phyloP scores from a whole-genome alignment of 768 basidiomycete genomes.

The Phanerochaete sordida region DNA sequence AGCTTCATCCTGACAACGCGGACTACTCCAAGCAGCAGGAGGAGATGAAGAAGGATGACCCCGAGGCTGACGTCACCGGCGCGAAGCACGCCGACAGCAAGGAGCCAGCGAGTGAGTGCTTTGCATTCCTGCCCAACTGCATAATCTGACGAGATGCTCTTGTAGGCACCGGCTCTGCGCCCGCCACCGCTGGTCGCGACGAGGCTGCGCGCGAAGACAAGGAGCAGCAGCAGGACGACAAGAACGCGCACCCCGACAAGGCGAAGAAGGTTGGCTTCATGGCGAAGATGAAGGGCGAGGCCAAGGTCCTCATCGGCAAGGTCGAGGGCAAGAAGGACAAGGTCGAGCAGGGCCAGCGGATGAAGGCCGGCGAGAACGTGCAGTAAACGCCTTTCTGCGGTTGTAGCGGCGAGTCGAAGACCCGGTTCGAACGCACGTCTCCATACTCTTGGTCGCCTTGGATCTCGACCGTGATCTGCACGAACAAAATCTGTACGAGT shows the following conservation, averaged over 20 bases:
- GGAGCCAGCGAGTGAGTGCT: background rate
- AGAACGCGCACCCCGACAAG: conserved; percentile 13
- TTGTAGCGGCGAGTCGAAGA: no score
- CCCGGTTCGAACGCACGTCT: no score
- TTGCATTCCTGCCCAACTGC: no score
- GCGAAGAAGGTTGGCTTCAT: conserved; percentile 25
- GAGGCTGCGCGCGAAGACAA: background rate
- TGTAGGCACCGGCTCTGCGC: background rate
- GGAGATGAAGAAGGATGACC: background rate
- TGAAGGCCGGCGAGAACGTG: conserved; percentile 20
- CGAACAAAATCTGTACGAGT: background rate
- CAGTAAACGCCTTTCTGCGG: background rate
- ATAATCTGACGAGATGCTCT: background rate
- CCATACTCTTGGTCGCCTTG: background rate
- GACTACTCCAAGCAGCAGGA: conserved; percentile 4
- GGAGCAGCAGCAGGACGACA: background rate
- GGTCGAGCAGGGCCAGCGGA: conserved; percentile 23
- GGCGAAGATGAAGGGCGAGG: conserved; percentile 30
- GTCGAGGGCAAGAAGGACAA: conserved; percentile 26
- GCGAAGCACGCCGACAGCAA: conserved; percentile 5
- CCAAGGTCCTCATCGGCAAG: conserved; percentile 27
- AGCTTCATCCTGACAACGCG: conserved; percentile 17
- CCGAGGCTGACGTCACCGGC: background rate
- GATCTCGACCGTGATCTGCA: background rate
- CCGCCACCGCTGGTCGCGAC: background rate